Percentiles rank a stretch among this genome's conserved stretches.
phyloP scores from a whole-genome alignment of 2,329 filamentous ascomycete species.

The Monosporascus sp. region DNA sequence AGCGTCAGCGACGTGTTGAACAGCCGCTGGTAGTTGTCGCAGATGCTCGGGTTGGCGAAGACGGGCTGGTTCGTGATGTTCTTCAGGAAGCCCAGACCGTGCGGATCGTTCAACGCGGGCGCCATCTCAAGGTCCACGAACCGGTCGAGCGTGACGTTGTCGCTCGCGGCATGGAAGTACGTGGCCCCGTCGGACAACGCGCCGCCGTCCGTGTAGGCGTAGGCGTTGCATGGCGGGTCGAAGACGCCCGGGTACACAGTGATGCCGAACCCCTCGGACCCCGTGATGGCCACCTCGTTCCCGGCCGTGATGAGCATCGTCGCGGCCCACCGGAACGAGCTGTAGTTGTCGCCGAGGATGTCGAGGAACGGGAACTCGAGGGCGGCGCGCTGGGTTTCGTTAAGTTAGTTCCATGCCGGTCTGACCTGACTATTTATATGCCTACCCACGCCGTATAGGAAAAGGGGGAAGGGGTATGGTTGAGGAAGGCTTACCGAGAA shows the following conservation, averaged over 20 bases:
- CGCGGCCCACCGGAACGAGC: conserved; percentile 45
- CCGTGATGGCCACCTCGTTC: conserved; percentile 37
- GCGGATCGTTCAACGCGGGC: conserved; percentile 18
- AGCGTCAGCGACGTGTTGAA: conserved; percentile 40
- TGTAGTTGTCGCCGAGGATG: conserved; percentile 41
- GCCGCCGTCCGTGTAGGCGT: conserved; percentile 15
- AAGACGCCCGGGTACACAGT: conserved; percentile 36
- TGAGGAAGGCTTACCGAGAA: conserved; percentile 37
- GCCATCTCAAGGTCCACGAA: conserved; percentile 24
- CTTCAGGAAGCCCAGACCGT: conserved; percentile 36
- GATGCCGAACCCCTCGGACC: conserved; percentile 41
- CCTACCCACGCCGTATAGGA: no score
- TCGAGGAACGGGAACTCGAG: conserved; percentile 53
- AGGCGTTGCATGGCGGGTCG: conserved; percentile 44
- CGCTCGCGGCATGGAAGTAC: conserved; percentile 14
- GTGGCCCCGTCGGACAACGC: conserved; percentile 18
- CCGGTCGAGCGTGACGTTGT: conserved; percentile 10
- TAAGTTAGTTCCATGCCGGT: no score
- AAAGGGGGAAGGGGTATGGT: conserved; percentile 5
- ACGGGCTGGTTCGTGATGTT: conserved; percentile 51
- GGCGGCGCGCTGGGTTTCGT: conserved; percentile 34
- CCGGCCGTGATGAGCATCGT: conserved; percentile 39
- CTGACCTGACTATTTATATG: no score
- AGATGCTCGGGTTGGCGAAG: conserved; percentile 32
- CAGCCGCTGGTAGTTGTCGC: conserved; percentile 38